Evolutionary conservation across 768 basidiomycete species (phyloP), one percentile per base, ranked within the genome.

Genomic region (Trametes cingulata): DNA sequence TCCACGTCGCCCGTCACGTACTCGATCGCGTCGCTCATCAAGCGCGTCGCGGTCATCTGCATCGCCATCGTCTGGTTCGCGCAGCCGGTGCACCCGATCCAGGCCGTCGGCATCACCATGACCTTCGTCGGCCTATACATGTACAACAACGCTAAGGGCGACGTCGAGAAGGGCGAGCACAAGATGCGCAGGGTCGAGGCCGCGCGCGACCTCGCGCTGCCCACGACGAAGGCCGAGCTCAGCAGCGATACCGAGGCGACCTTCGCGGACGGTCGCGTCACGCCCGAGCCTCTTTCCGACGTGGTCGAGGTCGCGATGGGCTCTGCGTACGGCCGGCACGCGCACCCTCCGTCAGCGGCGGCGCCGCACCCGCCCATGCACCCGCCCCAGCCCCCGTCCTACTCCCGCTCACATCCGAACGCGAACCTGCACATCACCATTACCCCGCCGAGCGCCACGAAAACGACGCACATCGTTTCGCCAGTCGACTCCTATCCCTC

Each of bases 1-100:
- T 93, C 91, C 27, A 96, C 94, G 2, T 98, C 96, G 12, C 96
- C 97, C 19, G 97, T 99, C 66, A 98, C 97, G 0, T 99, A 99
- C 76, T 96, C 93, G 52, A 98, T 99, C 72, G 97, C 97, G 2
- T 97, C 94, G 3, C 85, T 99, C 69, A 86, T 98, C 77, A 99
- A 99, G 75, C 93, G 97, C 24, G 95, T 99, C 56, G 94, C 88
- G 46, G 97, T 99, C 68, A 99, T 99, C 69, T 95, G 94, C 77
- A 90, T 98, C 67, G 97, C 97, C 19, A 91, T 99, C 70, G 79
- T 95, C 51, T 99, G 96, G 96, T 98, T 98, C 78, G 87, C 82
- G 56, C 96, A 98, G 76, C 71, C 80, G 36, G 85, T 98, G 17
- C 90, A 95, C 61, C 84, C 83, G 10, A 68, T 97, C 19, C 95